Evolutionary conservation across 345 rosid genomes (phyloP), one percentile per base, ranked within the genome.

Genomic region (Brassica cretica): DNA sequence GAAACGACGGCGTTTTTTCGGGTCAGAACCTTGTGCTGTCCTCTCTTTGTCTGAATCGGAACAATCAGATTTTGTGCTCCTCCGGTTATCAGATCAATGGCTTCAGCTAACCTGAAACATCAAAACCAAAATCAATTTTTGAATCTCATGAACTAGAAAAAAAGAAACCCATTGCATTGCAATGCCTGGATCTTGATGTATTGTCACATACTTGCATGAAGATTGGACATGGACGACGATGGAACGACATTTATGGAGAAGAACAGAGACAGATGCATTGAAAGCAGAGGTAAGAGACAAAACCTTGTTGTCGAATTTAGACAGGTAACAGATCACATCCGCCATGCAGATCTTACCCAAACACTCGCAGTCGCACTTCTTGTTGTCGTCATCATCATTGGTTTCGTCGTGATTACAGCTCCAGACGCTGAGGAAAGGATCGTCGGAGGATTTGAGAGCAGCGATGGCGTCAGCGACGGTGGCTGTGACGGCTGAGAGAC

Each of bases 51-150:
- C 72, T 84, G 84, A 63, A 93, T 91, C 56, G 96, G 98, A 2
- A 93, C 91, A 33, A 94, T 90, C 39, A 94, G 82, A 80, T 91
- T 91, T 72, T 93, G 97, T 8, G 94, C 94, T 73, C 99, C 99
- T 85, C 78, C 64, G 3, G 90, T 84, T 59, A 94, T 87, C 79
- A 91, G 81, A 87, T 89, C 96, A 53, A 94, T 91, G 3, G 97
- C 98, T 60, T 86, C 89, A 32, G 89, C 68, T 78, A 94, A 85
- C 39, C 98, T 94, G 89, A 74, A 58, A 73, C 5, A 2, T 21
- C 21, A 8, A 58, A 46, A 46, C 25, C 10, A 24, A 62, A 29
- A 15, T 6, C 11, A 7, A 41, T 25, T 14, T 25, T 65, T 10
- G 1, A 72, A 78, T 59, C 25, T 68, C 44, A 62, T 2, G 14